These are phyloP conservation scores for Obba rivulosa DNA, from an alignment of 768 basidiomycete species.

Conservation along the genomic window DNA sequence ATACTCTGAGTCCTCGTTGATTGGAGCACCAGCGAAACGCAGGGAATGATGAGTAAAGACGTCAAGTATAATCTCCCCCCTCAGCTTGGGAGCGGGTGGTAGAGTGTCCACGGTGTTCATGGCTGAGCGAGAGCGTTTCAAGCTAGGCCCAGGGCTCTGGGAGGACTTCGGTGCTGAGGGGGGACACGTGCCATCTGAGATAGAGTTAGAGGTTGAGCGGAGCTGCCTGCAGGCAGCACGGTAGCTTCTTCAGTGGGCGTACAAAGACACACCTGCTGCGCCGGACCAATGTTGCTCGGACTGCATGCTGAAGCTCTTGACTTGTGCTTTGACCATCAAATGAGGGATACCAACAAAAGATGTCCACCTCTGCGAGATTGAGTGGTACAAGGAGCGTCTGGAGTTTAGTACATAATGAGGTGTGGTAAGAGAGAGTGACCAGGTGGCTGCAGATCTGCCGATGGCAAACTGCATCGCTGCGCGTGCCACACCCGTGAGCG, in stretches of 20 bases:
- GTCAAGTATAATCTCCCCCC: slow-evolving; percentile 53
- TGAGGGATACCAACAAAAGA: too few relatives aligned
- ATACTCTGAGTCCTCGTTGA: slow-evolving; percentile 33
- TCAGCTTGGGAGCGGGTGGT: slow-evolving; percentile 45
- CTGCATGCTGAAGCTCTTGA: slow-evolving; percentile 20
- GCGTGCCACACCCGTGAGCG: too few relatives aligned
- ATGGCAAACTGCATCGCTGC: too few relatives aligned
- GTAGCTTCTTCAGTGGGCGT: background rate
- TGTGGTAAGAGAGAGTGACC: too few relatives aligned
- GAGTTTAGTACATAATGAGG: too few relatives aligned
- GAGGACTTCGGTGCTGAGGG: slow-evolving; percentile 13
- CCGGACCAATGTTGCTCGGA: slow-evolving; percentile 15
- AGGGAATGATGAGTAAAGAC: slow-evolving; percentile 70
- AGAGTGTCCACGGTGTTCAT: slow-evolving; percentile 18
- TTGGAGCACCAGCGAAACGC: slow-evolving; percentile 26
- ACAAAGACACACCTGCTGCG: slow-evolving; percentile 7
- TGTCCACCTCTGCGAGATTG: too few relatives aligned
- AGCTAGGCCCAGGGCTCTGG: slow-evolving; percentile 12
- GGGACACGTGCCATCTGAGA: slow-evolving; percentile 21
- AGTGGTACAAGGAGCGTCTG: too few relatives aligned
- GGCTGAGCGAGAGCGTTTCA: slow-evolving; percentile 35
- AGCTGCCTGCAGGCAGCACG: background rate
- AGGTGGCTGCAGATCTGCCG: too few relatives aligned
- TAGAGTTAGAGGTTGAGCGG: slow-evolving; percentile 1
- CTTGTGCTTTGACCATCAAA: slow-evolving; percentile 20